A percentile compares a stretch with the other conserved stretches of the same genome.
phyloP scores from a whole-genome alignment of 345 rosid genomes.

The Linum tenue region DNA sequence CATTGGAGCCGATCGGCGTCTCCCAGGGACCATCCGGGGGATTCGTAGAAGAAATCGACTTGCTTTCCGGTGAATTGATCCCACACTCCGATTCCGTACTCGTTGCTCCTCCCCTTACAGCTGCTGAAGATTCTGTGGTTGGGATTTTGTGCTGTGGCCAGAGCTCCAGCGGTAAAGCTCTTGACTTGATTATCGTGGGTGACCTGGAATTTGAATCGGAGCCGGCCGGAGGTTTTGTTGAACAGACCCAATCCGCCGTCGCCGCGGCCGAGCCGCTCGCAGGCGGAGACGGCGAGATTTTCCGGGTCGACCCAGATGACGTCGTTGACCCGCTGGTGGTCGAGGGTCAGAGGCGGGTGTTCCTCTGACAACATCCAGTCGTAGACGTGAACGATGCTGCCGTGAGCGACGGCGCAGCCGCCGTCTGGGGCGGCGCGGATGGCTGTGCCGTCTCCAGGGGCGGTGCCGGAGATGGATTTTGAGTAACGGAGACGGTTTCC shows the following conservation, averaged over 20 bases:
- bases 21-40: slow-evolving; percentile 82
- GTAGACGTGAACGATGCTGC: slow-evolving; percentile 75
- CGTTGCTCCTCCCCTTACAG: slow-evolving; percentile 87
- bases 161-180: slow-evolving; percentile 84
- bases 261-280: slow-evolving; percentile 68
- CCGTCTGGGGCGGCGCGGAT: slow-evolving; percentile 90
- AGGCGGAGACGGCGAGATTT: slow-evolving; percentile 55
- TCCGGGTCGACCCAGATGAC: slow-evolving; percentile 68
- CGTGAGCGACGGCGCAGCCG: slow-evolving; percentile 93
- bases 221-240: slow-evolving; percentile 56
- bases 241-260: slow-evolving; percentile 98
- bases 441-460: slow-evolving; percentile 95
- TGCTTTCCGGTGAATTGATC: slow-evolving; percentile 80
- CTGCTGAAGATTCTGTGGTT: slow-evolving; percentile 66
- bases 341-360: slow-evolving; percentile 63
- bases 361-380: slow-evolving; percentile 81
- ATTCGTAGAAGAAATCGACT: slow-evolving; percentile 78
- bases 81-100: slow-evolving; percentile 96
- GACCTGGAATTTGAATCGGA: slow-evolving; percentile 66
- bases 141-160: slow-evolving; percentile 36
- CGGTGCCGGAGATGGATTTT: slow-evolving; percentile 57
- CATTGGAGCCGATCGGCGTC: slow-evolving; percentile 93
- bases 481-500: slow-evolving; percentile 60
- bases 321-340: slow-evolving; percentile 86
- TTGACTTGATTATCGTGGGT: slow-evolving; percentile 58